phyloP scores from a whole-genome alignment of 257 asterid genomes.

The Mitragyna speciosa region DNA sequence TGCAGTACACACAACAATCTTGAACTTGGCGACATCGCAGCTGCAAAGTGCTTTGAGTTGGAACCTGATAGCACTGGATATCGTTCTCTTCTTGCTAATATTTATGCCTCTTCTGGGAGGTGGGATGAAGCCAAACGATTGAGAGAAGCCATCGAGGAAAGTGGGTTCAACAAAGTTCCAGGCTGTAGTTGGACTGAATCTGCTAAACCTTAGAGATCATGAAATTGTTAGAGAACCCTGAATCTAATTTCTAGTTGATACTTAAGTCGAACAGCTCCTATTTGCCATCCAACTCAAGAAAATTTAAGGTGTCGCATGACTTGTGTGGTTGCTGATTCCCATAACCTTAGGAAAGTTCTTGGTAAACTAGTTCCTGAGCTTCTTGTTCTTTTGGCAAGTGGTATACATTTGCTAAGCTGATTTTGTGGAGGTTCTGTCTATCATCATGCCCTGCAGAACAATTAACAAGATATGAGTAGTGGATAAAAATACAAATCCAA shows the following conservation, averaged over 20 bases:
- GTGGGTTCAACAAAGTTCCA: conserved; percentile 52
- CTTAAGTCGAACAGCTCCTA: background rate
- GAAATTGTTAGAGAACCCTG: background rate
- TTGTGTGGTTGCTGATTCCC: too few species aligned
- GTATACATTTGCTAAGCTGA: background rate
- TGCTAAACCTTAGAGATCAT: background rate
- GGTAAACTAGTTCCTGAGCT: background rate
- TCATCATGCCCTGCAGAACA: too few species aligned
- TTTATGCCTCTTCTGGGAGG: conserved; percentile 75
- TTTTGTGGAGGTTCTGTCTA: too few species aligned
- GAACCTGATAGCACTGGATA: conserved; percentile 72
- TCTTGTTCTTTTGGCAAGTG: too few species aligned
- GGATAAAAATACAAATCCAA: too few species aligned
- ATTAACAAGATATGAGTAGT: too few species aligned
- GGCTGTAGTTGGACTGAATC: conserved; percentile 65
- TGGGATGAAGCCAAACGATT: conserved; percentile 75
- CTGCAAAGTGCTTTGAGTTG: conserved; percentile 61
- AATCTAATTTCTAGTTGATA: background rate
- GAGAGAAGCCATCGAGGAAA: conserved; percentile 51
- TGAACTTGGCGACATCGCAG: conserved; percentile 76
- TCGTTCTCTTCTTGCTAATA: conserved; percentile 70
- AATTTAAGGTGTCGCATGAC: background rate
- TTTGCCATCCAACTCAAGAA: background rate
- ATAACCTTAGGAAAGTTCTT: too few species aligned
- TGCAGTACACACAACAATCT: conserved; percentile 79